Base-by-base conservation (phyloP, 768 basidiomycete species). In the Rhodotorula diobovata region DNA sequence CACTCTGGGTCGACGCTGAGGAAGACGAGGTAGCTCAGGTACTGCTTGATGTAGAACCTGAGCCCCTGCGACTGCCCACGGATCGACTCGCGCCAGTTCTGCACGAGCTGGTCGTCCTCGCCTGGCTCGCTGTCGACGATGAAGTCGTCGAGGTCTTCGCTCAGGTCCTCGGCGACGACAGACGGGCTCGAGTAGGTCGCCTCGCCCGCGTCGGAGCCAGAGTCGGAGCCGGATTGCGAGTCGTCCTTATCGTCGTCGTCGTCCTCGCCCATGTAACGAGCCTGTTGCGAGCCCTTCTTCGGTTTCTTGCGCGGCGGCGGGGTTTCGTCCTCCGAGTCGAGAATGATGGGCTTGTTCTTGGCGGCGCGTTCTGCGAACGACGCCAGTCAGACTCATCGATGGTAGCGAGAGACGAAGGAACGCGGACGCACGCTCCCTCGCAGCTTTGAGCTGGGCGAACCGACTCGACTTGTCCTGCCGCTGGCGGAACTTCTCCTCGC, bases 11-110 rank as follows among this genome's bases (percentile, higher is more conserved):
- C 54, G 45, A 61, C 50, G 54, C 66, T 59, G 37, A 48, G 30
- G 60, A 68, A 63, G 43, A 72, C 54, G 37, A 72, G 46, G 54
- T 53, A 66, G 30, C n/a, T 14, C 32, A 68, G 58, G 63, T 72
- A 72, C 48, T 58, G 61, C 71, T 72, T 63, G 61, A 63, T 8
- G 50, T 35, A 55, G 46, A 21, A 61, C 2, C 46, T 48, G 20
- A 71, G 23, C 7, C 61, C 61, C 34, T 67, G 66, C 3, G 41
- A 21, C 55, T 55, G 32, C 15, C 23, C 37, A 5, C 57, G 30
- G 25, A 65, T 18, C 25, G 7, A 6, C 43, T 63, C 71, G 32
- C 61, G 43, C 32, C 56, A 41, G 37, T 48, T n/a, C 25, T 61
- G 45, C 15, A 67, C 43, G 8, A 50, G 21, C 7, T 10, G 7